Base-by-base conservation (phyloP, 768 basidiomycete species). In the Pleurotus djamor region DNA sequence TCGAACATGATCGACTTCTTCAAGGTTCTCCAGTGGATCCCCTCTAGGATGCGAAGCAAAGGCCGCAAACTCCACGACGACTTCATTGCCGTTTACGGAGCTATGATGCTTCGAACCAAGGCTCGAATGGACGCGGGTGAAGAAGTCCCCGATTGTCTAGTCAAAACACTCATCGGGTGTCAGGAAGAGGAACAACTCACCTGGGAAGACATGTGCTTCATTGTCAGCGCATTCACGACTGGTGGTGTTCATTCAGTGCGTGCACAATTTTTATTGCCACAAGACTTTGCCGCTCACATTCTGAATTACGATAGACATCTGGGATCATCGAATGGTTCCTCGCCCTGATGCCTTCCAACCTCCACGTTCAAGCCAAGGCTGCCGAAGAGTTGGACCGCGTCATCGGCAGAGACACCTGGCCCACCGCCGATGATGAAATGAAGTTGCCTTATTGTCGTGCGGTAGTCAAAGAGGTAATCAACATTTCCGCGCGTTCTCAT, bases 311-410 rank as follows among this genome's bases (percentile, higher is more conserved):
- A 35, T 55, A 75, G 74, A 76, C 72, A 5, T 63, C 73, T 3
- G 67, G 69, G 4, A 67, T 74, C 37, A 70, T 73, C 36, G 65
- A 68, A 54, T 75, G 74, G 73, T 72, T 74, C 64, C 48, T 74
- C 14, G 64, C 71, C 2, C 62, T 70, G 4, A 68, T 71, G 63
- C 63, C 68, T n/a, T 63, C 66, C 10, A 60, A 69, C 59, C 76
- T 75, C 0, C 64, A 70, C 3, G 63, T 70, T 4, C 70, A 72
- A 47, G 59, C 48, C 2, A 66, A 62, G 28, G 75, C 74, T 8
- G 72, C 72, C 8, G 69, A 61, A n/a, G 76, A 78, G 58, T 60
- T 78, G 4, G 74, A 78, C 58, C 61, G 63, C 1, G 71, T 74
- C 17, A 61, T 76, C 3, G 75, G 76, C 12, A 50, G 58, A 4